Conservation (phyloP, 345 rosid species). For the Gossypium thurberi region DNA sequence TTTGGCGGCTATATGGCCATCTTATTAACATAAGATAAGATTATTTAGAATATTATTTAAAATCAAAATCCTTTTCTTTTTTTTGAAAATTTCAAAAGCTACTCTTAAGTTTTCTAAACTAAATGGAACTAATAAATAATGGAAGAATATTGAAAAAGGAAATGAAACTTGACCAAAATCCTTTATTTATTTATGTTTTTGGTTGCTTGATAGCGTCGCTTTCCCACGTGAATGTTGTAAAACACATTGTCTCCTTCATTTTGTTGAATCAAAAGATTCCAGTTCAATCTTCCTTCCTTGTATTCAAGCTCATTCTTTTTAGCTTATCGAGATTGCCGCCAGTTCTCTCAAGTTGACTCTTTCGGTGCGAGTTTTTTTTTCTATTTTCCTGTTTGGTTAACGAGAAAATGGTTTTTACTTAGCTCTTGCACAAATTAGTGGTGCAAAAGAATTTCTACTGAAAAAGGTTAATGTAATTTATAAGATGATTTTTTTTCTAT, state of each 20-base stretch:
- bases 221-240: neutral
- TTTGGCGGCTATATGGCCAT: neutral
- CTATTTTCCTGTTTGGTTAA: slow-evolving; percentile 2
- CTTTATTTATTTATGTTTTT: neutral
- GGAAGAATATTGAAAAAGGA: neutral
- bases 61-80: neutral
- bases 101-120: neutral
- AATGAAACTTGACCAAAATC: neutral
- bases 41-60: neutral
- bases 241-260: neutral
- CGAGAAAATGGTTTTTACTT: slow-evolving; percentile 1
- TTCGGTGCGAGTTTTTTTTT: slow-evolving; percentile 14
- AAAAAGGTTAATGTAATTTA: neutral
- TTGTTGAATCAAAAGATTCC: slow-evolving; percentile 13
- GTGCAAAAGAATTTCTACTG: neutral
- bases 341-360: neutral
- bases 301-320: neutral
- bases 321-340: neutral
- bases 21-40: neutral
- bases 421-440: neutral
- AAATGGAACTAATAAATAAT: neutral
- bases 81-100: neutral
- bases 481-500: neutral
- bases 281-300: neutral
- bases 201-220: neutral